Evolutionary conservation across 352 stramenopile genomes (phyloP).

Genomic region (Phytophthora pini): DNA sequence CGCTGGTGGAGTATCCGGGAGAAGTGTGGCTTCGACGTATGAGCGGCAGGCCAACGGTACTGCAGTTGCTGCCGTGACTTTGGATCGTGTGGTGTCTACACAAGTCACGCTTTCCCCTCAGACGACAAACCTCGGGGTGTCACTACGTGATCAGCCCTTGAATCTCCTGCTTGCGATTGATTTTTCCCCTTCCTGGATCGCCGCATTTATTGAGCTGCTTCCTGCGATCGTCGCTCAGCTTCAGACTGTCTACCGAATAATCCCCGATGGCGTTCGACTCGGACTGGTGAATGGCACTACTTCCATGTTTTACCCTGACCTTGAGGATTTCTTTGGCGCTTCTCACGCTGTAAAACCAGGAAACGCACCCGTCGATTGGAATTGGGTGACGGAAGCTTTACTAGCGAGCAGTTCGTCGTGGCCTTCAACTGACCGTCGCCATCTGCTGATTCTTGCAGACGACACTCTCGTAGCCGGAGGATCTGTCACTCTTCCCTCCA

Average conservation of each 20-base stretch:
- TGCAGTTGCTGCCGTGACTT: slow-evolving; percentile 21
- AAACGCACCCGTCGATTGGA: slow-evolving; percentile 20
- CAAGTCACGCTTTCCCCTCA: slow-evolving; percentile 40
- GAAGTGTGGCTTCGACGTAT: slow-evolving; percentile 32
- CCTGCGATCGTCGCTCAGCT: slow-evolving; percentile 46
- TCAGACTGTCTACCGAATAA: slow-evolving; percentile 39
- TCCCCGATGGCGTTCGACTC: slow-evolving; percentile 33
- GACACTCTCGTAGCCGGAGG: slow-evolving; percentile 17
- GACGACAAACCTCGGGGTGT: slow-evolving; percentile 16
- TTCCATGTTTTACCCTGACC: slow-evolving; percentile 27
- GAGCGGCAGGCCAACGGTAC: slow-evolving; percentile 14
- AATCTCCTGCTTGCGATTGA: slow-evolving; percentile 65
- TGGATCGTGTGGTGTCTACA: slow-evolving; percentile 48
- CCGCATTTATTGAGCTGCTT: slow-evolving; percentile 36
- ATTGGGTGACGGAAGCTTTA: slow-evolving; percentile 23
- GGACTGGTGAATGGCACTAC: slow-evolving; percentile 34
- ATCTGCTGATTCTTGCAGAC: slow-evolving; percentile 29
- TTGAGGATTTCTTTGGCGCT: slow-evolving; percentile 29
- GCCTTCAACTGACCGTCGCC: slow-evolving; percentile 33
- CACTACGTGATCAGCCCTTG: slow-evolving; percentile 41
- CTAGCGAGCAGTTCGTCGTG: slow-evolving; percentile 22
- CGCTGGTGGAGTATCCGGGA: slow-evolving; percentile 11
- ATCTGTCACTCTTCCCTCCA: slow-evolving; percentile 9
- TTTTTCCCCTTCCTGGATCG: slow-evolving; percentile 22
- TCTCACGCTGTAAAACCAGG: slow-evolving; percentile 8